phyloP scores from a whole-genome alignment of 2,329 filamentous ascomycete genomes.

The Hortaea werneckii region DNA sequence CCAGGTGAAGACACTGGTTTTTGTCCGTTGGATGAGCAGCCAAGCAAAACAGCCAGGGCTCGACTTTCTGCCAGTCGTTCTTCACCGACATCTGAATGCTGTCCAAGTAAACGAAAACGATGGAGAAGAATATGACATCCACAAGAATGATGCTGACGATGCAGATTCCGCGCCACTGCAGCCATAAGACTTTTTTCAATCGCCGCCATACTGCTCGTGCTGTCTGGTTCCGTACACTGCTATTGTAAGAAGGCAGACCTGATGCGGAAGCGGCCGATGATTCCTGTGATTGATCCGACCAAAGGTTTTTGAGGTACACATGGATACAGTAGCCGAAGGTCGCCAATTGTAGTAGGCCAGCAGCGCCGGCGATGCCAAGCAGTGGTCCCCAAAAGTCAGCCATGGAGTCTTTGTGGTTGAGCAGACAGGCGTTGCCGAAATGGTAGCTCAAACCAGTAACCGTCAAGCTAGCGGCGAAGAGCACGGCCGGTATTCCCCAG shows the following conservation, averaged over 20 bases:
- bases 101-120: slow-evolving; percentile 83
- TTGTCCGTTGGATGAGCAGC: slow-evolving; percentile 48
- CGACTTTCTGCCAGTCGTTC: slow-evolving; percentile 45
- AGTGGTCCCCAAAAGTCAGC: slow-evolving; percentile 85
- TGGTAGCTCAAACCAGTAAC: slow-evolving; percentile 90
- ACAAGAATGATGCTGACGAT: slow-evolving; percentile 83
- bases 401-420: slow-evolving; percentile 80
- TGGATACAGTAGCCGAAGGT: slow-evolving; percentile 87
- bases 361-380: slow-evolving; percentile 63
- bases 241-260: slow-evolving; percentile 62
- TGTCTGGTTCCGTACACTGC: slow-evolving; percentile 67
- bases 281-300: slow-evolving; percentile 48
- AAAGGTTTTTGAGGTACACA: slow-evolving; percentile 77
- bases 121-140: slow-evolving; percentile 87
- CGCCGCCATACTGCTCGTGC: slow-evolving; percentile 81
- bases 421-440: slow-evolving; percentile 84
- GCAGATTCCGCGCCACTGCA: slow-evolving; percentile 89
- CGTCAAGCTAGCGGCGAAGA: slow-evolving; percentile 64
- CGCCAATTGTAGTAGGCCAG: slow-evolving; percentile 69
- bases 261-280: slow-evolving; percentile 59
- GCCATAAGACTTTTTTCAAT: slow-evolving; percentile 71
- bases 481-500: slow-evolving; percentile 72
- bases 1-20: slow-evolving; percentile 52
- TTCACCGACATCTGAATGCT: slow-evolving; percentile 52
- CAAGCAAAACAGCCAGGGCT: slow-evolving; percentile 67